A percentile compares a stretch with the other conserved stretches of the same genome.
phyloP scores from a whole-genome alignment of 208 protist genomes.

The Crithidia thermophila region DNA sequence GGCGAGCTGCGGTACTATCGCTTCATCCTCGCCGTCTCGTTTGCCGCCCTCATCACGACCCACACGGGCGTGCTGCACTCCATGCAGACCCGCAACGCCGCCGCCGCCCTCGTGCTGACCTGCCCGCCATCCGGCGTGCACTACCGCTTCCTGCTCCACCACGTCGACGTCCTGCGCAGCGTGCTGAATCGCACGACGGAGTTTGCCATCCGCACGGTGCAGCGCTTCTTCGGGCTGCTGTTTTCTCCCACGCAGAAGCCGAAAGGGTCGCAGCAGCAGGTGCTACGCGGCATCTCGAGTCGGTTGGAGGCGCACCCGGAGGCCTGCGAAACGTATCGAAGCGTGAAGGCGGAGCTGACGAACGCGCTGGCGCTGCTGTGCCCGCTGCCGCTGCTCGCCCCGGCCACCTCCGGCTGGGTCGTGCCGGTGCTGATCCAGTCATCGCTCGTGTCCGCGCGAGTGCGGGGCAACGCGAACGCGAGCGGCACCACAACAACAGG shows the following conservation, averaged over 20 bases:
- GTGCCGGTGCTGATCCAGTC: slow-evolving; percentile 26
- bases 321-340: slow-evolving; percentile 46
- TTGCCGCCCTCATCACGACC: slow-evolving; percentile 52
- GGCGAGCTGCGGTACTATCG: slow-evolving; percentile 63
- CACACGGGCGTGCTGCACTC: slow-evolving; percentile 50
- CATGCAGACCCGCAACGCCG: slow-evolving; percentile 60
- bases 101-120: slow-evolving; percentile 62
- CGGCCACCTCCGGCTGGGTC: slow-evolving; percentile 18
- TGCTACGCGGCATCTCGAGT: slow-evolving; percentile 31
- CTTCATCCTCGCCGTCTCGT: slow-evolving; percentile 57
- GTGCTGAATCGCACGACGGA: slow-evolving; percentile 57
- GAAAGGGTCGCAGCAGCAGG: slow-evolving; percentile 23
- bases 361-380: slow-evolving; percentile 44
- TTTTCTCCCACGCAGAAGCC: slow-evolving; percentile 29
- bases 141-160: slow-evolving; percentile 59
- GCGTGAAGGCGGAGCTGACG: slow-evolving; percentile 49
- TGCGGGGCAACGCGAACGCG: not conserved
- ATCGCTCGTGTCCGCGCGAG: not conserved
- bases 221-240: slow-evolving; percentile 58
- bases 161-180: slow-evolving; percentile 61
- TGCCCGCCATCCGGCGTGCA: slow-evolving; percentile 57
- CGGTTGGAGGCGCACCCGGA: slow-evolving; percentile 43
- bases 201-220: slow-evolving; percentile 72
- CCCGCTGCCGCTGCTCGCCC: slow-evolving; percentile 40
- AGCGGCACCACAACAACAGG: too few relatives aligned